phyloP scores from a whole-genome alignment of 2,329 filamentous ascomycete species.

The Aspergillus glaucus region DNA sequence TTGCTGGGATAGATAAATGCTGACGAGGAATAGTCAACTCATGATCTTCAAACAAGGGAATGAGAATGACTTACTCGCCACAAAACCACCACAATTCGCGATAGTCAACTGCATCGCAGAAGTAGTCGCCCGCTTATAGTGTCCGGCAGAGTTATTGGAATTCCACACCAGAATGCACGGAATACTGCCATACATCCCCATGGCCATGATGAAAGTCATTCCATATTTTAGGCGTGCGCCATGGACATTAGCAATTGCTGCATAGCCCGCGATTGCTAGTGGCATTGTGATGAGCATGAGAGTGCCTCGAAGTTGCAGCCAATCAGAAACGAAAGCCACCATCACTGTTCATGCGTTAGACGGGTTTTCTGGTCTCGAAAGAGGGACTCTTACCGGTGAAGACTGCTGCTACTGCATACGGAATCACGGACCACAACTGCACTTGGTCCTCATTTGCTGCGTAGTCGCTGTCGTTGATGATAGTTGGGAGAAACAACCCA shows the following conservation, averaged over 20 bases:
- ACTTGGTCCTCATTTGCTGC: slow-evolving; percentile 51
- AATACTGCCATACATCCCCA: slow-evolving; percentile 57
- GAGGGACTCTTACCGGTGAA: slow-evolving; percentile 41
- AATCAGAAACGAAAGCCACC: slow-evolving; percentile 53
- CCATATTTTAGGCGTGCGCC: slow-evolving; percentile 52
- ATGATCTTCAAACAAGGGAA: background rate
- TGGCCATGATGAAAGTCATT: slow-evolving; percentile 63
- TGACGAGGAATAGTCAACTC: slow-evolving; percentile 16
- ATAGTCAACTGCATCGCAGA: slow-evolving; percentile 60
- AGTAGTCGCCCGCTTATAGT: slow-evolving; percentile 65
- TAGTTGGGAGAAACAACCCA: slow-evolving; percentile 60
- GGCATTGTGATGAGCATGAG: slow-evolving; percentile 60
- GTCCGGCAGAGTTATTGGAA: slow-evolving; percentile 61
- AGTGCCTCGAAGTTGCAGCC: slow-evolving; percentile 52
- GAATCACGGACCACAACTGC: slow-evolving; percentile 59
- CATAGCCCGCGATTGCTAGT: slow-evolving; percentile 60
- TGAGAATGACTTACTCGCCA: slow-evolving; percentile 44
- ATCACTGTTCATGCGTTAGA: slow-evolving; percentile 15
- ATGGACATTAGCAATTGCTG: slow-evolving; percentile 53
- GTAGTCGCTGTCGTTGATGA: slow-evolving; percentile 53
- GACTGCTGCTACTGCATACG: slow-evolving; percentile 55
- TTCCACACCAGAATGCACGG: slow-evolving; percentile 61
- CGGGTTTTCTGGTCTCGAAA: background rate
- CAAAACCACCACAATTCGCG: slow-evolving; percentile 62
- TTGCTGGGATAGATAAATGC: slow-evolving; percentile 56